Percentiles rank a stretch among this genome's conserved stretches.
Conservation (phyloP, 495 filamentous ascomycete genomes). For the Hypoxylon fragiforme region DNA sequence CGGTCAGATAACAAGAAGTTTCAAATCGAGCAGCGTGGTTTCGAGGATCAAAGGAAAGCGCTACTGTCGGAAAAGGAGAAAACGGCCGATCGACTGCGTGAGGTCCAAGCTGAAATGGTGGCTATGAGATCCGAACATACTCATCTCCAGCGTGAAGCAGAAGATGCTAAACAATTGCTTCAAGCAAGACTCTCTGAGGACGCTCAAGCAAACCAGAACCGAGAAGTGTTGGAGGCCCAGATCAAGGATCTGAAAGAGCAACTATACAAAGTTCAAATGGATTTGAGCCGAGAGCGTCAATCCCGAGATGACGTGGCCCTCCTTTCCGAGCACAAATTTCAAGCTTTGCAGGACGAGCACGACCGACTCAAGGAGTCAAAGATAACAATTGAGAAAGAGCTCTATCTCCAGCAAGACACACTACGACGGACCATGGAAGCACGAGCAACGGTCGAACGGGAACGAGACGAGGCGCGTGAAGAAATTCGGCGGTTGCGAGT, state of each 20-base stretch:
- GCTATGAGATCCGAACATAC: slow-evolving; percentile 80
- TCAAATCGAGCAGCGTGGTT: slow-evolving; percentile 71
- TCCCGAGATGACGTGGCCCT: slow-evolving; percentile 95
- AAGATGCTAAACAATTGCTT: slow-evolving; percentile 82
- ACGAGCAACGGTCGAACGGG: slow-evolving; percentile 73
- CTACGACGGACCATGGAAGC: slow-evolving; percentile 86
- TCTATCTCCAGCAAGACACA: slow-evolving; percentile 95
- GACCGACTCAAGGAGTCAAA: slow-evolving; percentile 90
- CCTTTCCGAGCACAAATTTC: slow-evolving; percentile 85
- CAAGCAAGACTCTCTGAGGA: slow-evolving; percentile 90
- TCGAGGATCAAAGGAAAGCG: slow-evolving; percentile 73
- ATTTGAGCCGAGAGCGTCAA: slow-evolving; percentile 88
- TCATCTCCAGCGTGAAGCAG: slow-evolving; percentile 83
- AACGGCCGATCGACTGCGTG: slow-evolving; percentile 73
- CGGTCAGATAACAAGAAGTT: slow-evolving; percentile 79
- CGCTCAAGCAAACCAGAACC: slow-evolving; percentile 79
- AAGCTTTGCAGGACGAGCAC: slow-evolving; percentile 80
- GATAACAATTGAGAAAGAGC: slow-evolving; percentile 96
- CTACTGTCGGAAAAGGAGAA: slow-evolving; percentile 78
- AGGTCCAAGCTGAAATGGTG: slow-evolving; percentile 85
- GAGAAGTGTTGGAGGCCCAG: slow-evolving; percentile 84
- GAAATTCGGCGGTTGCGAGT: slow-evolving; percentile 83
- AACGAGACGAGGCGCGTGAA: slow-evolving; percentile 83
- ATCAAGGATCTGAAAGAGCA: slow-evolving; percentile 84
- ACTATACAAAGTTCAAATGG: slow-evolving; percentile 80